Evolutionary conservation across 257 asterid genomes (phyloP).

Genomic region (Sherardia arvensis): DNA sequence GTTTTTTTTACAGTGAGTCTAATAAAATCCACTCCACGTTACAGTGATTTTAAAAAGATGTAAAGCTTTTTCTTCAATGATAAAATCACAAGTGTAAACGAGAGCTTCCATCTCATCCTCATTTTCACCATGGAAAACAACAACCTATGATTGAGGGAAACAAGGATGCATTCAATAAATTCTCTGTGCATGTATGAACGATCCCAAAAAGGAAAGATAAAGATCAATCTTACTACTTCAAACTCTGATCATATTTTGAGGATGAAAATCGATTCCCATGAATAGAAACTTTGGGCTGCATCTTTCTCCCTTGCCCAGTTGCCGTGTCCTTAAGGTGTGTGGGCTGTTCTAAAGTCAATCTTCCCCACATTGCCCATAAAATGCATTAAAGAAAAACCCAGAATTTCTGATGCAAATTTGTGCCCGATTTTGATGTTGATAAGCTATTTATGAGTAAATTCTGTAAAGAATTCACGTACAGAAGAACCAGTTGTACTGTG

Average conservation of each 20-base stretch:
- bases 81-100: no score
- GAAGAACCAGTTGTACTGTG: not conserved
- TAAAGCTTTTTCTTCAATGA: no score
- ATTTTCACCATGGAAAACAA: not conserved
- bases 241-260: slow-evolving; percentile 2
- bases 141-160: slow-evolving; percentile 3
- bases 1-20: no score
- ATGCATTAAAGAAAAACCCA: slow-evolving; percentile 10
- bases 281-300: slow-evolving; percentile 2
- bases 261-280: slow-evolving; percentile 6
- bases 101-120: no score
- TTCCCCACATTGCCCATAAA: slow-evolving; percentile 15
- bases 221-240: not conserved
- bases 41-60: no score
- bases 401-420: slow-evolving; percentile 6
- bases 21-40: no score
- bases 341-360: slow-evolving; percentile 11
- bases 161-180: slow-evolving; percentile 10
- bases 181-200: not conserved
- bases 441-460: not conserved
- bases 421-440: slow-evolving; percentile 2
- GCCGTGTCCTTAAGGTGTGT: slow-evolving; percentile 4
- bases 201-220: not conserved
- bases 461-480: not conserved
- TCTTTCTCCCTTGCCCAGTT: not conserved